Percentiles rank a stretch among this genome's conserved stretches.
These are phyloP conservation scores for Fusarium neocosmosporiellum DNA, from an alignment of 2,329 filamentous ascomycete genomes.

Conservation along the genomic window DNA sequence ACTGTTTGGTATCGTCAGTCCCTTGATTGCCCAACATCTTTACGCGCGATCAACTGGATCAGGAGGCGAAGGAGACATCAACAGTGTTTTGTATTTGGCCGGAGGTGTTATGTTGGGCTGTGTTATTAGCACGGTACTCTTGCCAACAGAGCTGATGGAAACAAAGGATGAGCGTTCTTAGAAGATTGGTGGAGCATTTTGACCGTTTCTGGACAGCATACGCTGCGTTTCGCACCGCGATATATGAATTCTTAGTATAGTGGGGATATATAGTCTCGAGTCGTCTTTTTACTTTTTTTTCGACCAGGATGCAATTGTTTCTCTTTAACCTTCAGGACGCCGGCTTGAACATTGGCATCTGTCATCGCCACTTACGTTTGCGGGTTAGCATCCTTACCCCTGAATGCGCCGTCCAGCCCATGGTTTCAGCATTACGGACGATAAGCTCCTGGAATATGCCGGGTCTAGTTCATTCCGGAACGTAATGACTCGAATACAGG, in stretches of 20 bases:
- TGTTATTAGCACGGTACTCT: conserved; percentile 60
- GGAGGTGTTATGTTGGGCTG: conserved; percentile 65
- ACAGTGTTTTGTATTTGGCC: conserved; percentile 66
- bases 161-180: conserved; percentile 44
- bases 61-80: conserved; percentile 52
- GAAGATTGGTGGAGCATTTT: background rate
- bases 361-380: background rate
- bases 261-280: background rate
- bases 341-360: background rate
- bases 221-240: background rate
- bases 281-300: background rate
- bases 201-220: background rate
- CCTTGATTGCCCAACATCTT: conserved; percentile 63
- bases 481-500: background rate
- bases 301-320: background rate
- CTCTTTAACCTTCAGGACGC: background rate
- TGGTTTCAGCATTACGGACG: background rate
- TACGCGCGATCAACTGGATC: conserved; percentile 45
- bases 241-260: background rate
- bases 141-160: conserved; percentile 56
- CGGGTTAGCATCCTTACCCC: background rate
- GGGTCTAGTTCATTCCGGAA: background rate
- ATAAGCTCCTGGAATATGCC: background rate
- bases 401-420: background rate
- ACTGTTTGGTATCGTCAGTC: conserved; percentile 67